These are phyloP conservation scores for Pythium aphanidermatum DNA, from an alignment of 352 stramenopile genomes.

Conservation along the genomic window DNA sequence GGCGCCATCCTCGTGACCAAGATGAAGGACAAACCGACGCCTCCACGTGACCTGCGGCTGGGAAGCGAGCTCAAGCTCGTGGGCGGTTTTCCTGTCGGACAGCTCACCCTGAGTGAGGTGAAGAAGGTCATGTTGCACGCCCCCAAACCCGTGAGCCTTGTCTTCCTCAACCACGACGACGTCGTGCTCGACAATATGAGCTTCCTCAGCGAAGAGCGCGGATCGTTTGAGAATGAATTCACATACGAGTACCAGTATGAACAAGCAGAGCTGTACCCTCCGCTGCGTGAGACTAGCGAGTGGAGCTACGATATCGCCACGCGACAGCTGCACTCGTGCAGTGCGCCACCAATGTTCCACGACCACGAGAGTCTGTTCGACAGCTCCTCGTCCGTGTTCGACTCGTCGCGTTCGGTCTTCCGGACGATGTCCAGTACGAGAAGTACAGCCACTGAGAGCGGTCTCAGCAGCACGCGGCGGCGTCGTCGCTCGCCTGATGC, in stretches of 20 bases:
- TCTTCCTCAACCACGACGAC: constrained; percentile 64
- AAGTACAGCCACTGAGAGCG: too few relatives aligned
- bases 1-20: constrained; percentile 66
- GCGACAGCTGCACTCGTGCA: background rate
- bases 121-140: constrained; percentile 76
- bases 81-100: constrained; percentile 62
- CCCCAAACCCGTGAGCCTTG: constrained; percentile 69
- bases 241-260: constrained; percentile 7
- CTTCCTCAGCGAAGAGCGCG: constrained; percentile 33
- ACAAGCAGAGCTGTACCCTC: constrained; percentile 5
- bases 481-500: too few relatives aligned
- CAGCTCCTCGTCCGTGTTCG: constrained; percentile 1
- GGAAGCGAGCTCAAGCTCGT: constrained; percentile 74
- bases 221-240: constrained; percentile 36
- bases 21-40: constrained; percentile 25
- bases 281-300: constrained; percentile 20
- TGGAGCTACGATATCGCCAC: constrained; percentile 15
- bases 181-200: constrained; percentile 32
- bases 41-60: constrained; percentile 32
- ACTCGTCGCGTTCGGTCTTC: background rate
- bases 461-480: constrained; percentile 1
- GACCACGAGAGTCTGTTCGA: constrained; percentile 7
- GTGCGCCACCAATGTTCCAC: background rate
- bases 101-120: constrained; percentile 58
- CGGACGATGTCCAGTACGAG: background rate